Conservation (phyloP, 2,329 filamentous ascomycete genomes). For the Thielaviopsis musarum region DNA sequence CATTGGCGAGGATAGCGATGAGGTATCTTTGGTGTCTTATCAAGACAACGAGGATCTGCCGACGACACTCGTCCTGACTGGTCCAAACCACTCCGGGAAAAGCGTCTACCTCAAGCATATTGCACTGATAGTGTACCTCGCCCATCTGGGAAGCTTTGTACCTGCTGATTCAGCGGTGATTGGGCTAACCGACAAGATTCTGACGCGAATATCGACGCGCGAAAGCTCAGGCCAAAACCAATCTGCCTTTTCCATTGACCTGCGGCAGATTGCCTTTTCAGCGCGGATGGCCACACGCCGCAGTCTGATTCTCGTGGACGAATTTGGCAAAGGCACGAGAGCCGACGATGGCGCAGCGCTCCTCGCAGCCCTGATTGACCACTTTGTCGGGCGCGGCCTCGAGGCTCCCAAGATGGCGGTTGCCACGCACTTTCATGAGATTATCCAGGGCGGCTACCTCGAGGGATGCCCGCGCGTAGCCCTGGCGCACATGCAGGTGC, state of each 20-base stretch:
- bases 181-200: slow-evolving; percentile 80
- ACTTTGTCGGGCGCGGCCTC: slow-evolving; percentile 31
- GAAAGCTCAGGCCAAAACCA: slow-evolving; percentile 42
- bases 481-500: slow-evolving; percentile 57
- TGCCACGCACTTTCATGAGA: slow-evolving; percentile 52
- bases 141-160: slow-evolving; percentile 84
- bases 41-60: slow-evolving; percentile 1
- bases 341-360: slow-evolving; percentile 41
- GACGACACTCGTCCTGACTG: slow-evolving; percentile 62
- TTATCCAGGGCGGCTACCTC: slow-evolving; percentile 50
- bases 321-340: slow-evolving; percentile 59
- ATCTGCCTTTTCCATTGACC: slow-evolving; percentile 55
- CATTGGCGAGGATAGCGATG: slow-evolving; percentile 15
- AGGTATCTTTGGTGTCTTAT: not conserved
- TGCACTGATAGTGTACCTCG: slow-evolving; percentile 78
- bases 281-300: slow-evolving; percentile 56
- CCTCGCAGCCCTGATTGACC: slow-evolving; percentile 37
- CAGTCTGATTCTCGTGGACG: slow-evolving; percentile 79
- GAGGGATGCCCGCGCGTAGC: slow-evolving; percentile 21
- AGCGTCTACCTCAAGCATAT: slow-evolving; percentile 91
- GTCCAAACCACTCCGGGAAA: slow-evolving; percentile 93
- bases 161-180: slow-evolving; percentile 62
- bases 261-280: slow-evolving; percentile 71
- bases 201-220: slow-evolving; percentile 68
- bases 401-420: slow-evolving; percentile 39